These are phyloP conservation scores for Colletotrichum salicis DNA, from an alignment of 2,329 filamentous ascomycete species.

Conservation along the genomic window DNA sequence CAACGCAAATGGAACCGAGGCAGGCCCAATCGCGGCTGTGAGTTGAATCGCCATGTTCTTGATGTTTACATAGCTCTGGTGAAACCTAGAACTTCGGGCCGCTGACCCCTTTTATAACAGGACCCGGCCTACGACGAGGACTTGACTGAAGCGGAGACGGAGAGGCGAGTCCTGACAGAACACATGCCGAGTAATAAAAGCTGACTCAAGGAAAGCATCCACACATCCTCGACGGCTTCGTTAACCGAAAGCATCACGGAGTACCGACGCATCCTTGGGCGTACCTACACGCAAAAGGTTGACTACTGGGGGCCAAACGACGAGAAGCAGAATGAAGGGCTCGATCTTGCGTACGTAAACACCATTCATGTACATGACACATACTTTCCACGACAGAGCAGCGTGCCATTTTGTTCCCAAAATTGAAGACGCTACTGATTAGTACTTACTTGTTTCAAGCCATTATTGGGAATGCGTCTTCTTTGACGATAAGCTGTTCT, in stretches of 20 bases:
- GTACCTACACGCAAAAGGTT: neutral
- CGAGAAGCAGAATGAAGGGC: neutral
- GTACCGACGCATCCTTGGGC: neutral
- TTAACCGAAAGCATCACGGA: neutral
- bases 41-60: neutral
- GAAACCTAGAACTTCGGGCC: neutral
- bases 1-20: neutral
- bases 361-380: too few species aligned
- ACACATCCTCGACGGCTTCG: neutral
- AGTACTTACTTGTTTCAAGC: neutral
- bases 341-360: neutral
- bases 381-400: neutral
- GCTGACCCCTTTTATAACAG: neutral
- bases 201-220: neutral
- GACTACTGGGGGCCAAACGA: slow-evolving; percentile 3
- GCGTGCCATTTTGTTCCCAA: too few species aligned
- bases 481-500: neutral
- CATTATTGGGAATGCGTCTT: neutral
- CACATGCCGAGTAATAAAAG: too few species aligned
- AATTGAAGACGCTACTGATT: neutral
- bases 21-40: neutral
- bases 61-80: neutral
- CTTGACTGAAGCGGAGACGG: neutral
- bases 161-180: neutral
- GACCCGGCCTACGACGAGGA: neutral